phyloP scores from a whole-genome alignment of 352 stramenopile genomes.

The Globisporangium lucens region DNA sequence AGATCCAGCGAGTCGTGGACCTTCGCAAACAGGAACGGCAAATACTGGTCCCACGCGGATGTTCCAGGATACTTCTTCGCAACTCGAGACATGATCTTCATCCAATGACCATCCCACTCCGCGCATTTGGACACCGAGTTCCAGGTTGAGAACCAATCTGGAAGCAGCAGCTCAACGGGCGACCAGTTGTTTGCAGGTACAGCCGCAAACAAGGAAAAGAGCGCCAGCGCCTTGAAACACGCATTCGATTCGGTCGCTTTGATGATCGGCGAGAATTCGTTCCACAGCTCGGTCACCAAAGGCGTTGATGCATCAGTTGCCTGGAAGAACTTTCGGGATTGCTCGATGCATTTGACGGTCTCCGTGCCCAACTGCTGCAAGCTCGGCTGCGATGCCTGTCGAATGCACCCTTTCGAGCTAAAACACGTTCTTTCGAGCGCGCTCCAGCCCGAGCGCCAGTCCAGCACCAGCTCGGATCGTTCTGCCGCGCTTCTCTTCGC shows the following conservation, averaged over 20 bases:
- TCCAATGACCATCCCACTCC: conserved; percentile 74
- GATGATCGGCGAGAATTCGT: conserved; percentile 35
- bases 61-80: conserved; percentile 43
- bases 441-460: conserved; percentile 44
- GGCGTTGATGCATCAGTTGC: conserved; percentile 21
- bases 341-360: conserved; percentile 50
- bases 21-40: conserved; percentile 69
- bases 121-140: conserved; percentile 41
- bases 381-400: conserved; percentile 35
- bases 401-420: conserved; percentile 28
- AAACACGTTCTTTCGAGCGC: conserved; percentile 58
- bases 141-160: conserved; percentile 60
- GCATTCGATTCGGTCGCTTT: conserved; percentile 43
- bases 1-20: conserved; percentile 56
- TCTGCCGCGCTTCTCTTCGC: conserved; percentile 27
- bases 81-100: conserved; percentile 66
- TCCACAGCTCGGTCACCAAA: conserved; percentile 51
- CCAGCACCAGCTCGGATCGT: conserved; percentile 24
- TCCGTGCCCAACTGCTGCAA: conserved; percentile 32
- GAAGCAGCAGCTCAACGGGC: conserved; percentile 28
- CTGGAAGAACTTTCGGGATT: conserved; percentile 45
- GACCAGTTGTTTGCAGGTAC: conserved; percentile 17
- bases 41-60: conserved; percentile 26
- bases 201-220: conserved; percentile 56
- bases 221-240: conserved; percentile 57